Conservation (phyloP, 2,329 filamentous ascomycete genomes). For the Onygenales sp. region DNA sequence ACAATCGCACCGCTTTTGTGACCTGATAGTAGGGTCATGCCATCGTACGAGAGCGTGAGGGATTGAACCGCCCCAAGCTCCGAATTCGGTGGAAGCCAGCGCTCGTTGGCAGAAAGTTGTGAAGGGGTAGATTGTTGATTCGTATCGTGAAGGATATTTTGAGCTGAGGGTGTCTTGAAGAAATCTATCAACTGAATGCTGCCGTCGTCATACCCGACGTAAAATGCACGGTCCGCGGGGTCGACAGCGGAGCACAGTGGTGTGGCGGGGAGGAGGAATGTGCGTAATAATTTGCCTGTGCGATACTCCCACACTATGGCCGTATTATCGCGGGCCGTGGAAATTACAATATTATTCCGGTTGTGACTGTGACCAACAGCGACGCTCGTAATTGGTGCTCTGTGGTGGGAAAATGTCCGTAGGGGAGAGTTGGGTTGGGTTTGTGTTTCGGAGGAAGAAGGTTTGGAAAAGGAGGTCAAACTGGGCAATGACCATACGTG, state of each 20-base stretch:
- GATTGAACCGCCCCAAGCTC: slow-evolving; percentile 60
- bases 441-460: slow-evolving; percentile 30
- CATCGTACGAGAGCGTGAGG: slow-evolving; percentile 70
- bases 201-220: slow-evolving; percentile 70
- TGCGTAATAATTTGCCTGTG: slow-evolving; percentile 66
- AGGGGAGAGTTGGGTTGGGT: slow-evolving; percentile 54
- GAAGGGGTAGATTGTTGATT: slow-evolving; percentile 31
- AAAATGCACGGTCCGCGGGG: slow-evolving; percentile 72
- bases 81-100: slow-evolving; percentile 45
- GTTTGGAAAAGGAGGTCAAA: slow-evolving; percentile 55
- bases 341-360: slow-evolving; percentile 73
- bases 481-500: slow-evolving; percentile 81
- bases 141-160: slow-evolving; percentile 27
- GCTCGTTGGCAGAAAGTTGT: slow-evolving; percentile 30
- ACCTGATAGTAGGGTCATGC: slow-evolving; percentile 68
- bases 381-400: slow-evolving; percentile 41
- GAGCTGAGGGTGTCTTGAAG: slow-evolving; percentile 42
- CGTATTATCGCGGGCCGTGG: slow-evolving; percentile 75
- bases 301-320: slow-evolving; percentile 90
- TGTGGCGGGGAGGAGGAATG: slow-evolving; percentile 65
- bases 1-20: slow-evolving; percentile 71
- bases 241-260: slow-evolving; percentile 69
- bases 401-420: slow-evolving; percentile 64
- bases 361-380: slow-evolving; percentile 56
- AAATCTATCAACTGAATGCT: slow-evolving; percentile 74